Evolutionary conservation across 1,139 yeast species (phyloP).

Genomic region (Debaryomyces robertsiae): DNA sequence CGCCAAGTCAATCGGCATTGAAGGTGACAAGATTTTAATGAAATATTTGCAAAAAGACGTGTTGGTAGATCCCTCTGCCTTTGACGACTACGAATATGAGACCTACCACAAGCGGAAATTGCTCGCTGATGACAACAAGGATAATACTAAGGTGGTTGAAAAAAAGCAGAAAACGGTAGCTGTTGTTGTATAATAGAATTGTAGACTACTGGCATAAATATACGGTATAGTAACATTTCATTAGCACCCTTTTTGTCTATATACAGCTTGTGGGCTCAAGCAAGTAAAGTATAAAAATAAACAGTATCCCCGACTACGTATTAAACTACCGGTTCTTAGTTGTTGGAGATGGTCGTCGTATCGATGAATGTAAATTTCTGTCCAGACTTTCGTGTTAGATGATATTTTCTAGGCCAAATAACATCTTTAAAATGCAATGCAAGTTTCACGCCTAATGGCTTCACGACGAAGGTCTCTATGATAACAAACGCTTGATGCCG

Average conservation of each 20-base stretch:
- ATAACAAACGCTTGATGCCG: conserved; percentile 62
- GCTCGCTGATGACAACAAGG: conserved; percentile 7
- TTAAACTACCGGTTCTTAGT: conserved; percentile 6
- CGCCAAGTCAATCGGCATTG: conserved; percentile 30
- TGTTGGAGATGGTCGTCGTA: conserved; percentile 3
- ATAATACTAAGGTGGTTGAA: conserved; percentile 2
- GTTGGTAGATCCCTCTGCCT: conserved; percentile 24
- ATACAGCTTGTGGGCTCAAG: conserved; percentile 10
- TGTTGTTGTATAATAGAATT: conserved; percentile 8
- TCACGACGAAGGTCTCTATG: conserved; percentile 16
- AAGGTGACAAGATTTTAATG: conserved; percentile 35
- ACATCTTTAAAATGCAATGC: conserved; percentile 8
- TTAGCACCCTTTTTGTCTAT: conserved; percentile 9
- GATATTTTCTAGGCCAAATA: conserved; percentile 4
- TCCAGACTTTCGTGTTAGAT: conserved; percentile 5
- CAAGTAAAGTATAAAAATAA: conserved; percentile 9
- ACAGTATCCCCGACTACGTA: conserved; percentile 8
- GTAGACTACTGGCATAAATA: conserved; percentile 2
- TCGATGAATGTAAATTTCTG: conserved; percentile 2
- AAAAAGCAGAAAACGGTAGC: conserved; percentile 6
- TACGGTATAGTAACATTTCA: conserved; percentile 8
- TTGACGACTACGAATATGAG: conserved; percentile 12
- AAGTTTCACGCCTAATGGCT: conserved; percentile 4
- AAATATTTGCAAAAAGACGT: conserved; percentile 39
- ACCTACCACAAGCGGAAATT: conserved; percentile 8